Base-by-base conservation (phyloP, 306 rosid species). In the Acmispon strigosus region DNA sequence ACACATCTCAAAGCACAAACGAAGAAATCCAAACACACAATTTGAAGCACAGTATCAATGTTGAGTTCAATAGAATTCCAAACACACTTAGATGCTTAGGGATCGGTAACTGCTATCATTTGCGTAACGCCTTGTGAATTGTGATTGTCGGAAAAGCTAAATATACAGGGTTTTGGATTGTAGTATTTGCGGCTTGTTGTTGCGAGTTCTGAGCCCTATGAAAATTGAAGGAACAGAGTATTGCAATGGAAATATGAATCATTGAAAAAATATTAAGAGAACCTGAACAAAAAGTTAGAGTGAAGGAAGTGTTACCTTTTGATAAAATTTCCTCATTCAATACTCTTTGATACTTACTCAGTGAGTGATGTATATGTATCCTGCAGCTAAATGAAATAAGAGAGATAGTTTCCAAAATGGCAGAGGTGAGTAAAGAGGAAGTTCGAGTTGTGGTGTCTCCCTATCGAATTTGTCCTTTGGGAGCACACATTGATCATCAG, bases 401-500 rank as follows among this genome's bases (percentile, higher is more conserved):
- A 72, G 45, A 71, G 78, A 71, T 3, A 13, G 92, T 94, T 75
- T 86, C 89, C 24, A 60, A 81, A 72, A 87, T 90, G 89, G 79
- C 91, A 9, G 74, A 81, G 56, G 88, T 72, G 79, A 70, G 80
- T 5, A 47, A 17, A 37, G 87, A 67, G 77, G 78, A 86, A 27
- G 92, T 94, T 86, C 89, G 82, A 29, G 80, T 90, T 19, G 97
- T 79, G 3, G 92, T 84, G 48, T 91, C 98, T 56, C 98, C 98
- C 37, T 94, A 94, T 82, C 92, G 98, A 54, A 89, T 94, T 73
- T 94, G 98, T 73, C 98, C 98, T 47, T 54, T 94, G 73, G 98
- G 98, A 71, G 98, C 97, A 78, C 98, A 94, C 60, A 89, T 90
- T 69, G 98, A 94, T 82, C 98, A 94, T 80, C 98, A 94, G 96